phyloP scores from a whole-genome alignment of 352 stramenopile genomes.

The Phytophthora syringae region DNA sequence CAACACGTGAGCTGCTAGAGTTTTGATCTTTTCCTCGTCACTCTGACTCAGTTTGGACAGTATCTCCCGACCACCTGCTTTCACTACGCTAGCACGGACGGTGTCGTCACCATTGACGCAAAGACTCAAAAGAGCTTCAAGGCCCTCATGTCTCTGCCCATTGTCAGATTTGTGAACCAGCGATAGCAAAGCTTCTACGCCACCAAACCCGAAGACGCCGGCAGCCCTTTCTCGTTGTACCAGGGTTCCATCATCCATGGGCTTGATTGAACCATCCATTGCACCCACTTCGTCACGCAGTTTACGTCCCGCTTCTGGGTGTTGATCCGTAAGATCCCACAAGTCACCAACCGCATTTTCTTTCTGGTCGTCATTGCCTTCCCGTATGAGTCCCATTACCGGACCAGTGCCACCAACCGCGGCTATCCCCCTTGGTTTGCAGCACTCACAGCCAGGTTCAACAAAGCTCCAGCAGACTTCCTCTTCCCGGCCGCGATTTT shows the following conservation, averaged over 20 bases:
- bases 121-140: background rate
- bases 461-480: background rate
- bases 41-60: background rate
- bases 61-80: background rate
- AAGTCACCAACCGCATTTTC: background rate
- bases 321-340: background rate
- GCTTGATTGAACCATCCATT: background rate
- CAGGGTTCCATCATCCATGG: background rate
- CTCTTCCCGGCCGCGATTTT: too few relatives aligned
- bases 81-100: background rate
- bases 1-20: background rate
- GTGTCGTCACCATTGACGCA: background rate
- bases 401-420: background rate
- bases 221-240: background rate
- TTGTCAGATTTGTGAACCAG: background rate
- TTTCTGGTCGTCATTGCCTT: background rate
- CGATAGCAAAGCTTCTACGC: background rate
- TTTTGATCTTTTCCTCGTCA: background rate
- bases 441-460: background rate
- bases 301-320: background rate
- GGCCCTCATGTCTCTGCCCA: background rate
- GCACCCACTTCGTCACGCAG: background rate
- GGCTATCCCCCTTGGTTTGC: too few relatives aligned
- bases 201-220: background rate
- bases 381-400: background rate